Evolutionary conservation across 2,329 filamentous ascomycete species (phyloP).

Genomic region (Alternaria consortialis): DNA sequence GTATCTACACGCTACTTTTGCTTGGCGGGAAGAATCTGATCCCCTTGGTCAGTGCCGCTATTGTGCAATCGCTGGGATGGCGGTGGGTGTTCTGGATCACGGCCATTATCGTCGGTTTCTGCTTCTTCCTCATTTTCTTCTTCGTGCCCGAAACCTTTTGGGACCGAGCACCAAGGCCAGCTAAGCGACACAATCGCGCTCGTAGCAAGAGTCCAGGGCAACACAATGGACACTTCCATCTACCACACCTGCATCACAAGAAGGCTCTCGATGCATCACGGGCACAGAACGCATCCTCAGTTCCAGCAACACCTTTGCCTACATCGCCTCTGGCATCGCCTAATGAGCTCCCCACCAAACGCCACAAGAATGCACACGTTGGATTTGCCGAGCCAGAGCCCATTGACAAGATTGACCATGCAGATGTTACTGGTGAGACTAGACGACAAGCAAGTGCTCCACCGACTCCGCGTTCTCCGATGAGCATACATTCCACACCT

Average conservation of each 20-base stretch:
- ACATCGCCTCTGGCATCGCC: constrained; percentile 11
- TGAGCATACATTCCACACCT: constrained; percentile 56
- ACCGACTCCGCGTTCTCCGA: constrained; percentile 25
- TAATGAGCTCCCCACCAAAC: constrained; percentile 17
- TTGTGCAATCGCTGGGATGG: constrained; percentile 82
- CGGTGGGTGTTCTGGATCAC: constrained; percentile 93
- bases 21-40: constrained; percentile 92
- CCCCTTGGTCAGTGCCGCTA: constrained; percentile 83
- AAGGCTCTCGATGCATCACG: constrained; percentile 20
- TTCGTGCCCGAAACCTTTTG: constrained; percentile 97
- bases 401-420: constrained; percentile 5
- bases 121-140: constrained; percentile 77
- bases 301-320: constrained; percentile 11
- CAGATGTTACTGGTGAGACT: constrained; percentile 56
- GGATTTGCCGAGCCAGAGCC: constrained; percentile 60
- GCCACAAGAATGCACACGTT: constrained; percentile 50
- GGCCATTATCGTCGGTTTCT: constrained; percentile 78
- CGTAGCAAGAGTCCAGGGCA: constrained; percentile 39
- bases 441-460: constrained; percentile 13
- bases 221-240: constrained; percentile 38
- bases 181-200: constrained; percentile 48
- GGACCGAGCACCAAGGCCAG: constrained; percentile 77
- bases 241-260: constrained; percentile 33
- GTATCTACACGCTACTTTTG: constrained; percentile 89
- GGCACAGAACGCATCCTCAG: constrained; percentile 4